Evolutionary conservation across 129 eudicot genomes (phyloP), one percentile per base, ranked within the genome.

Genomic region (Helianthus tuberosus): DNA sequence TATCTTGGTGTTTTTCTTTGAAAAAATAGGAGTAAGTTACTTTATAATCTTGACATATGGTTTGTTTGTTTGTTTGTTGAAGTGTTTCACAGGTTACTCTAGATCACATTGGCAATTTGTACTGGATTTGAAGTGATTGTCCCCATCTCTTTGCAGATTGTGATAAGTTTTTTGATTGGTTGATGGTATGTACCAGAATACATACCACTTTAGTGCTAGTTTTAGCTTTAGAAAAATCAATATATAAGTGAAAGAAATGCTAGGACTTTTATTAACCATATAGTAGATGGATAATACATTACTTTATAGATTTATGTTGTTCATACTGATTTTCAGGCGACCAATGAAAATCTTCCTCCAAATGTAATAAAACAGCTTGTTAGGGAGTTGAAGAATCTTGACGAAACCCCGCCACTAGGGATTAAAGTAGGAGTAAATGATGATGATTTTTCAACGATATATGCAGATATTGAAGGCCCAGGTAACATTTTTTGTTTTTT

Each of bases 331-430:
- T 11, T 8, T 49, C 66, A 89, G 97, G 93, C 96, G 23, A 92
- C 96, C 38, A 92, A 92, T 78, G 98, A 89, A 74, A 92, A 92
- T 81, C 88, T 92, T 47, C 98, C 96, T 46, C 98, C 93, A 75
- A 89, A 89, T 77, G 98, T 92, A 35, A 83, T 92, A 47, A 92
- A 87, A 80, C 98, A 85, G 77, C 88, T 92, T 61, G 96, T 91
- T 6, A 85, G 88, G 83, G 98, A 92, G 72, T 83, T 92, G 65
- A 92, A 89, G 86, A 92, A 87, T 79, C 98, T 92, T 23, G 89
- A 92, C 70, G 98, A 92, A 83, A 87, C 91, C 38, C 98, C 98
- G 43, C 98, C 96, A 0, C 96, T 89, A 72, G 98, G 98, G 69
- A 89, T 92, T 69, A 87, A 84, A 89, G 98, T 92, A 38, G 94